A percentile compares a stretch with the other conserved stretches of the same genome.
phyloP scores from a whole-genome alignment of 2,329 filamentous ascomycete species.

The Claviceps pusilla region DNA sequence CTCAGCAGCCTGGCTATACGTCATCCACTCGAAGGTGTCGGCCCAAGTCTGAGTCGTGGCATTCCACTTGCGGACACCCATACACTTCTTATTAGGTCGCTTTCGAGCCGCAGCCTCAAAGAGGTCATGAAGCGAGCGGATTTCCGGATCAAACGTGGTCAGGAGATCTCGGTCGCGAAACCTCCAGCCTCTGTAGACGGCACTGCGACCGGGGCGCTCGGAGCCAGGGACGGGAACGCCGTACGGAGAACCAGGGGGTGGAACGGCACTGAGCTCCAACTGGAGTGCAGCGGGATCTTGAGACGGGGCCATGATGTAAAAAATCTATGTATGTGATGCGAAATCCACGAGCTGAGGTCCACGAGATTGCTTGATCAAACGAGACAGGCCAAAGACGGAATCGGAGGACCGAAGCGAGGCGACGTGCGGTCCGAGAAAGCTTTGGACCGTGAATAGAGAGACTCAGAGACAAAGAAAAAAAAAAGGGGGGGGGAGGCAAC shows the following conservation, averaged over 20 bases:
- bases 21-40: slow-evolving; percentile 68
- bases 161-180: slow-evolving; percentile 58
- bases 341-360: neutral
- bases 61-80: slow-evolving; percentile 73
- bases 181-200: slow-evolving; percentile 72
- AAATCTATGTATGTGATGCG: neutral
- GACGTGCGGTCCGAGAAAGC: neutral
- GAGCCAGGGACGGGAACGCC: slow-evolving; percentile 63
- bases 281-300: slow-evolving; percentile 25
- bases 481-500: neutral
- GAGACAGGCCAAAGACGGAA: neutral
- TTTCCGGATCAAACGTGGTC: slow-evolving; percentile 53
- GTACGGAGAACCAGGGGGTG: slow-evolving; percentile 63
- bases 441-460: neutral
- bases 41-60: slow-evolving; percentile 54
- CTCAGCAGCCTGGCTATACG: slow-evolving; percentile 63
- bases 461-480: no score
- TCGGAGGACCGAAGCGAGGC: neutral
- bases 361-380: slow-evolving; percentile 1
- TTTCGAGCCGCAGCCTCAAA: slow-evolving; percentile 56
- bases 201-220: slow-evolving; percentile 54
- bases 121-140: slow-evolving; percentile 62
- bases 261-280: slow-evolving; percentile 42
- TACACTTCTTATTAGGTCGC: slow-evolving; percentile 52
- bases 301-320: slow-evolving; percentile 16